A percentile compares a stretch with the other conserved stretches of the same genome.
These are phyloP conservation scores for Gaeumannomyces sp. DNA, from an alignment of 2,329 filamentous ascomycete genomes.

Conservation along the genomic window DNA sequence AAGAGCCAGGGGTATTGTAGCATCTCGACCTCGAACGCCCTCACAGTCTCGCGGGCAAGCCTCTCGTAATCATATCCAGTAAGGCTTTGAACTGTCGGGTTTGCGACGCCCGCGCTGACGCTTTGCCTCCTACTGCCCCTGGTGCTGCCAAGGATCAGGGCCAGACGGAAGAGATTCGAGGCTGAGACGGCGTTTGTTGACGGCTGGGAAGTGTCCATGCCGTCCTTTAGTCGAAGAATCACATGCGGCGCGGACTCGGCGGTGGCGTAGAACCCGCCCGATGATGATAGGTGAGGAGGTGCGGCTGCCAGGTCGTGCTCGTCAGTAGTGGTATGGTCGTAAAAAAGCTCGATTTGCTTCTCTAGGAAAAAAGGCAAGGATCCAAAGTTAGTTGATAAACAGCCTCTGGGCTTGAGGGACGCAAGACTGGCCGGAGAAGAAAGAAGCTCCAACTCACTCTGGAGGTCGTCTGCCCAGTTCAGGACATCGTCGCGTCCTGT, in stretches of 20 bases:
- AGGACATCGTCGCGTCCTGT: slow-evolving; percentile 67
- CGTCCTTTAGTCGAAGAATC: slow-evolving; percentile 85
- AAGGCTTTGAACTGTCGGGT: background rate
- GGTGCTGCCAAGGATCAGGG: slow-evolving; percentile 57
- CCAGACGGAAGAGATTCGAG: slow-evolving; percentile 77
- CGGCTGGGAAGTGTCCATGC: slow-evolving; percentile 87
- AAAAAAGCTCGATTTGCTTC: slow-evolving; percentile 70
- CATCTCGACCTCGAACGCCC: slow-evolving; percentile 85
- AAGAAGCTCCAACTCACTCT: slow-evolving; percentile 44
- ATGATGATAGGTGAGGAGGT: slow-evolving; percentile 28
- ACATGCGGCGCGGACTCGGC: slow-evolving; percentile 56
- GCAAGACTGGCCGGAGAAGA: no score
- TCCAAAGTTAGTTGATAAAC: slow-evolving; percentile 10
- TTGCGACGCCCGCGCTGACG: slow-evolving; percentile 4
- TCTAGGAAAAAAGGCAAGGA: slow-evolving; percentile 34
- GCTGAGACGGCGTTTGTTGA: slow-evolving; percentile 86
- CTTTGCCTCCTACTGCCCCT: background rate
- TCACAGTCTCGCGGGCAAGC: slow-evolving; percentile 68
- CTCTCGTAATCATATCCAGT: slow-evolving; percentile 40
- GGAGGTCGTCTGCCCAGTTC: slow-evolving; percentile 74
- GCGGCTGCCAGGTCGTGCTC: background rate
- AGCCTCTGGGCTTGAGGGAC: background rate
- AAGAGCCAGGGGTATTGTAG: slow-evolving; percentile 92
- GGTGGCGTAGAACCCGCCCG: slow-evolving; percentile 70
- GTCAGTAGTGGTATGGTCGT: slow-evolving; percentile 49